Evolutionary conservation across 257 asterid genomes (phyloP), one percentile per base, ranked within the genome.

Genomic region (Penstemon newberryi): DNA sequence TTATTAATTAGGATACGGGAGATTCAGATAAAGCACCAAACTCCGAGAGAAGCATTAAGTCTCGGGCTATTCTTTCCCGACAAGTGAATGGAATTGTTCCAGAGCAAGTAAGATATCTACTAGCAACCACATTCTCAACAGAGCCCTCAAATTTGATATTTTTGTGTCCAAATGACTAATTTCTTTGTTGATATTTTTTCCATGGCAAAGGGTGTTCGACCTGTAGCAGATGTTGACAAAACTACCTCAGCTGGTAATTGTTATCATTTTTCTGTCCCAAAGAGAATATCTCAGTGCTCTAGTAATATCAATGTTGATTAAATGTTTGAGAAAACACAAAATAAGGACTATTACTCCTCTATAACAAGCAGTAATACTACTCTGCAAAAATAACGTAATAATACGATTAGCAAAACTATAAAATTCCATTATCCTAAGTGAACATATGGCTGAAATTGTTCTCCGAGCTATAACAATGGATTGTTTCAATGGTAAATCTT

Each of bases 21-120:
- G 99, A 91, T 62, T 60, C 82, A 49, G 99, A 87, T 51, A 86
- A 79, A 74, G 85, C 73, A 51, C 81, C 88, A 19, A 65, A 78
- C 62, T 72, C 86, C 12, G 97, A 91, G 11, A 87, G 79, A 81
- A 86, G 67, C 72, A 53, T 80, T n/a, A 94, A 78, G 65, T 77
- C 93, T 67, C 95, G 95, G 55, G 82, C 80, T 63, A 77, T 88
- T 61, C 77, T 86, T 74, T 82, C 83, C 7, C 85, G 98, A 53
- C 91, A 80, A 47, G 88, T 60, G 57, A 92, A 87, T 86, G 99
- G 99, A 67, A 73, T 86, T 79, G 86, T 80, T 72, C 86, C 95
- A 4, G 99, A 89, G 67, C 96, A 86, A 75, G 98, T 91, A 75
- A 78, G 81, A 60, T 57, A 45, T 63, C 52, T 53, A 8, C 37